Base-by-base conservation (phyloP, 208 protist genomes). In the Leptomonas pyrrhocoris region DNA sequence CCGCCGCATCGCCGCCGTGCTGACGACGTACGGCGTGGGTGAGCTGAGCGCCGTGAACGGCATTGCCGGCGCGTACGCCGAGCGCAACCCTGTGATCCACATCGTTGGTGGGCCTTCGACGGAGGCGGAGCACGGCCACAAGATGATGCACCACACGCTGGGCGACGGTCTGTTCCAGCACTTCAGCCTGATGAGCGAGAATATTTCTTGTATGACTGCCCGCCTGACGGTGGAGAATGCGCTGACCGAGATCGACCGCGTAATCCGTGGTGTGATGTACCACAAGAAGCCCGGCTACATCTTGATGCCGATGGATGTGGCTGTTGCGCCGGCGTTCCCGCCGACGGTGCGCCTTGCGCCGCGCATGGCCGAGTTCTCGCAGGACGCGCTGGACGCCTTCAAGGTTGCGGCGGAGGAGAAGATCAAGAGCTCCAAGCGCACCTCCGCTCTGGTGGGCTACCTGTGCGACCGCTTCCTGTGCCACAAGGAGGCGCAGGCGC, bases 21-120 rank as follows among this genome's bases (percentile, higher is more conserved):
- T 85, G 56, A 85, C 80, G 62, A 82, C 80, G 68, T 85, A 85
- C 73, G 75, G 80, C 55, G 76, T 81, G 36, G 80, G 80, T 46
- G 75, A 85, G 80, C 80, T 85, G 45, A 80, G 76, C 70, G 76
- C 72, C 9, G 30, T 86, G 40, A 83, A 86, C 75, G 78, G 68
- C 61, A 68, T 86, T 40, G 77, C 66, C 50, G 77, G 74, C 23
- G 9, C 71, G 30, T 69, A 56, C 38, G 70, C 77, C 15, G 77
- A 86, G 64, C 16, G 45, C 68, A 69, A 65, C 62, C 77, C 77
- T 9, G 73, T 81, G 46, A 55, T 83, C 51, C 77, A 83, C 67
- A 77, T 81, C 49, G 81, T 86, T 11, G 72, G 69, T 28, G 73
- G 73, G 12, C 81, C 81, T 2, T 6, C 73, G n/a, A 69, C 51